These are phyloP conservation scores for Syzygium aromaticum DNA, from an alignment of 345 rosid genomes.

Conservation along the genomic window DNA sequence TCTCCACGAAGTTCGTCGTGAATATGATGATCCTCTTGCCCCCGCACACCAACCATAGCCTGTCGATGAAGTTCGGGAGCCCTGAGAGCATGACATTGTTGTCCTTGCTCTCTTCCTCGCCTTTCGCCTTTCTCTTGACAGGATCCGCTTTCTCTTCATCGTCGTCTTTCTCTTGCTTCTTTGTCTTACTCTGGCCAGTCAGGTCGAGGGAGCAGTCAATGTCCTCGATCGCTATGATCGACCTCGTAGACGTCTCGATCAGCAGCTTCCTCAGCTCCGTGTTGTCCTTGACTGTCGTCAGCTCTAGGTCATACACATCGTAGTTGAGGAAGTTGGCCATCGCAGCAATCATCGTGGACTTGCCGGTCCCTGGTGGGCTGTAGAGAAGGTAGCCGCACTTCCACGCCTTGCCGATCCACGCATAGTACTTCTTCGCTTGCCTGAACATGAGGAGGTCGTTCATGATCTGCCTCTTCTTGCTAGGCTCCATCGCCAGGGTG, in stretches of 20 bases:
- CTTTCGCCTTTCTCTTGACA: not conserved
- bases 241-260: conserved; percentile 23
- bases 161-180: conserved; percentile 6
- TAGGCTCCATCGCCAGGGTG: conserved; percentile 22
- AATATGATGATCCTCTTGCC: conserved; percentile 22
- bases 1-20: conserved; percentile 25
- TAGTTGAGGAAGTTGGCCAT: conserved; percentile 29
- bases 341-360: conserved; percentile 25
- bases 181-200: conserved; percentile 20
- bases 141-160: not conserved
- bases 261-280: conserved; percentile 23
- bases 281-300: conserved; percentile 29
- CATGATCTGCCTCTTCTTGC: conserved; percentile 19
- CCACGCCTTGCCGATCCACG: conserved; percentile 32
- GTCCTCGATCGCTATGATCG: conserved; percentile 29
- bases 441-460: conserved; percentile 18
- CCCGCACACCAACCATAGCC: conserved; percentile 34
- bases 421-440: conserved; percentile 16
- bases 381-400: conserved; percentile 34
- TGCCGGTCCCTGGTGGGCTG: conserved; percentile 38
- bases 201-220: conserved; percentile 35
- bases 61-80: conserved; percentile 27
- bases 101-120: not conserved
- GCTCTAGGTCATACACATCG: conserved; percentile 26
- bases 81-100: conserved; percentile 29